Conservation (phyloP, 2,329 filamentous ascomycete genomes). For the Sarocladium oryzae region DNA sequence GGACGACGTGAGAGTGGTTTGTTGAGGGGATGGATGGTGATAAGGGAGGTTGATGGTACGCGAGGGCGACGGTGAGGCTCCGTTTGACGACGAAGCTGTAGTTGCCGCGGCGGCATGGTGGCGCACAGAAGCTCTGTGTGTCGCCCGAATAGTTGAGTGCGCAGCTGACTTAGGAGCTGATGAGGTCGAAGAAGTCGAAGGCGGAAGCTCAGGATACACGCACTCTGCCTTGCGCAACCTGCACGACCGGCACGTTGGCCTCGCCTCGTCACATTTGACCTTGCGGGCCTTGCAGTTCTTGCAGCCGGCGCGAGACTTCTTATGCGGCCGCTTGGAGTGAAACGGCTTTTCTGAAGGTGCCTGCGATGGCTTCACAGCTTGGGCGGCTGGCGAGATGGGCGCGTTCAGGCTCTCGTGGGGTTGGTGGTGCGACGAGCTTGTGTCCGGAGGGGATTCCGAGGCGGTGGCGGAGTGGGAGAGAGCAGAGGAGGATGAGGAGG, state of each 20-base stretch:
- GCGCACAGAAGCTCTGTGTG: neutral
- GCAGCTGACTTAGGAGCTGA: constrained; percentile 10
- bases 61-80: neutral
- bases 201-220: constrained; percentile 31
- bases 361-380: neutral
- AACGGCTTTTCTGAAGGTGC: constrained; percentile 18
- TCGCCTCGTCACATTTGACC: constrained; percentile 48
- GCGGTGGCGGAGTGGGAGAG: neutral
- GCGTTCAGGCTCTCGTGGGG: neutral
- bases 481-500: constrained; percentile 7
- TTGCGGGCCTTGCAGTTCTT: constrained; percentile 49
- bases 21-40: constrained; percentile 2
- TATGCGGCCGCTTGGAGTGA: constrained; percentile 45
- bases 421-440: no score
- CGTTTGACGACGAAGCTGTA: neutral
- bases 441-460: constrained; percentile 6
- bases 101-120: neutral
- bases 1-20: neutral
- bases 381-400: neutral
- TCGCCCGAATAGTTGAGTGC: neutral
- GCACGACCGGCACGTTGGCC: constrained; percentile 44
- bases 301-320: constrained; percentile 48
- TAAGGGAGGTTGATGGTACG: neutral
- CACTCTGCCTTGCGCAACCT: constrained; percentile 40
- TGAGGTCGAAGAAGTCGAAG: neutral